phyloP scores from a whole-genome alignment of 192 early-diverging fungal species.

The Umbelopsis ramanniana region DNA sequence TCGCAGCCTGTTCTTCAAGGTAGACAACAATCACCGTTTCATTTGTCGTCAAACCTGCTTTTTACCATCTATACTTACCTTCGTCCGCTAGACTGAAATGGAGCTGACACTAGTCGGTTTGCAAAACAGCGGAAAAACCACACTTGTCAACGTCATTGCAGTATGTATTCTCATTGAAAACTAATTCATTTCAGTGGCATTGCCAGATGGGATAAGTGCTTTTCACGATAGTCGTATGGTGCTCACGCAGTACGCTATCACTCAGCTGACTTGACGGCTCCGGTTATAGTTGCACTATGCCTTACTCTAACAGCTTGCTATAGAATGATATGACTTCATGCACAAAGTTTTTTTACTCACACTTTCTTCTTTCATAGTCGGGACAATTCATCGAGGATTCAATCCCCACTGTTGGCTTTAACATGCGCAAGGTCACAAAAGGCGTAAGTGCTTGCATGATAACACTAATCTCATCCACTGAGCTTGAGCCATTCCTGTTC shows the following conservation, averaged over 20 bases:
- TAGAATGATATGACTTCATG: background rate
- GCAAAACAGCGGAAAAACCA: constrained; percentile 89
- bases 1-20: constrained; percentile 82
- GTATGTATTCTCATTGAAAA: constrained; percentile 46
- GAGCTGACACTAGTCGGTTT: constrained; percentile 87
- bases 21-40: constrained; percentile 24
- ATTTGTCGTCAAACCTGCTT: background rate
- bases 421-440: constrained; percentile 95
- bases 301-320: background rate
- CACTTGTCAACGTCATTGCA: constrained; percentile 85
- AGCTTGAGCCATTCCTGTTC: background rate
- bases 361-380: constrained; percentile 42
- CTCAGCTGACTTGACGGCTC: background rate
- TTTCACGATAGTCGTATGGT: background rate
- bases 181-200: background rate
- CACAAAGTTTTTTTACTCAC: background rate
- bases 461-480: too few relatives aligned
- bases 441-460: constrained; percentile 53
- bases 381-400: constrained; percentile 85
- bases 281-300: background rate
- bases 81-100: constrained; percentile 69
- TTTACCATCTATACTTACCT: constrained; percentile 9
- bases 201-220: background rate
- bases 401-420: constrained; percentile 99
- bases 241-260: background rate